Percentiles rank a stretch among this genome's conserved stretches.
These are phyloP conservation scores for Arthrobotrys entomopaga DNA, from an alignment of 2,329 filamentous ascomycete genomes.

Conservation along the genomic window DNA sequence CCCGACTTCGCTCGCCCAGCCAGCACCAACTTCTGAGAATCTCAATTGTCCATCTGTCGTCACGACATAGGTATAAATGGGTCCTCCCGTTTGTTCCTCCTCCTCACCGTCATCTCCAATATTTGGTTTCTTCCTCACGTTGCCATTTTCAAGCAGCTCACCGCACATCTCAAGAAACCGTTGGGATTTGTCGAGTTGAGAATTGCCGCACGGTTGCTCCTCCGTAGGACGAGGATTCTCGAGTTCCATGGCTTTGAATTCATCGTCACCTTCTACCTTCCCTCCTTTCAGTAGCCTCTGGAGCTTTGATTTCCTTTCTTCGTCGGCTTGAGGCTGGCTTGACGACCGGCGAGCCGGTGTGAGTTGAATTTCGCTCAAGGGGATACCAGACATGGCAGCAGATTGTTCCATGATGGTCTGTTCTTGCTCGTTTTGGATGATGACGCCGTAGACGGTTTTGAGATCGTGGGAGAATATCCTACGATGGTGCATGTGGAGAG, in stretches of 20 bases:
- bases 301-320: conserved; percentile 32
- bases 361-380: conserved; percentile 19
- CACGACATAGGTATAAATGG: conserved; percentile 52
- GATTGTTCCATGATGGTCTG: conserved; percentile 34
- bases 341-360: conserved; percentile 10
- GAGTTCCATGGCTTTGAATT: conserved; percentile 53
- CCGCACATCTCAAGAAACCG: conserved; percentile 52
- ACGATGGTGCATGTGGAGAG: conserved; percentile 41
- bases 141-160: conserved; percentile 43
- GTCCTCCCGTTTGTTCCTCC: conserved; percentile 41
- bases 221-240: conserved; percentile 48
- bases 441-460: conserved; percentile 50
- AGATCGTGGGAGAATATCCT: conserved; percentile 52
- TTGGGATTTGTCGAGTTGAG: conserved; percentile 40
- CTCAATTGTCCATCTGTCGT: conserved; percentile 51
- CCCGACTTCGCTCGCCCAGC: conserved; percentile 45
- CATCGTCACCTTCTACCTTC: conserved; percentile 36
- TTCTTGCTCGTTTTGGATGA: conserved; percentile 35
- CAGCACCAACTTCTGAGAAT: conserved; percentile 49
- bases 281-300: conserved; percentile 43
- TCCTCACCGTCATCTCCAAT: conserved; percentile 44
- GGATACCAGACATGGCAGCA: conserved; percentile 31
- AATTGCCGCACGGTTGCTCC: conserved; percentile 37
- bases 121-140: conserved; percentile 41
- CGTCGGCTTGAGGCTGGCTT: conserved; percentile 16